Percentiles rank a stretch among this genome's conserved stretches.
These are phyloP conservation scores for Avicennia marina DNA, from an alignment of 257 asterid species.

Conservation along the genomic window DNA sequence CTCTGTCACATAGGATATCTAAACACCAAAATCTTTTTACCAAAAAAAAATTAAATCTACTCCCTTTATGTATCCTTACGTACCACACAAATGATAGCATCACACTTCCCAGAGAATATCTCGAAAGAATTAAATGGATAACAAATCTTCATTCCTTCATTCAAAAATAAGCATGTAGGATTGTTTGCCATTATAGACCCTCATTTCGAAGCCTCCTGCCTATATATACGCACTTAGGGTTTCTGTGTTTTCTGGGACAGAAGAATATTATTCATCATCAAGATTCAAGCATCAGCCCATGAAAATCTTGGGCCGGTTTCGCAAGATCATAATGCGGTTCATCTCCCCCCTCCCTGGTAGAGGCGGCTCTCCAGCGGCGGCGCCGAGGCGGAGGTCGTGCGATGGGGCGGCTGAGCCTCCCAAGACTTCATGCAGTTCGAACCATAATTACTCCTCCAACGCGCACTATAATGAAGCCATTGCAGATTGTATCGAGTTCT, in stretches of 20 bases:
- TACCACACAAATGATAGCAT: conserved; percentile 35
- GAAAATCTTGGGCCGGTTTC: conserved; percentile 43
- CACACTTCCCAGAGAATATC: conserved; percentile 32
- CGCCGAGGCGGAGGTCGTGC: conserved; percentile 35
- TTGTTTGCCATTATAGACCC: conserved; percentile 4
- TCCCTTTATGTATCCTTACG: conserved; percentile 24
- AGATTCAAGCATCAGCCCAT: conserved; percentile 12
- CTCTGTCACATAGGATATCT: conserved; percentile 2
- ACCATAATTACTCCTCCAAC: conserved; percentile 28
- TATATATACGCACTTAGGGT: not conserved
- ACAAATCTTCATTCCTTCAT: too few species aligned
- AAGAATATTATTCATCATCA: not conserved
- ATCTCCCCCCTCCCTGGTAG: conserved; percentile 19
- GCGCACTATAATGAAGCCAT: conserved; percentile 57
- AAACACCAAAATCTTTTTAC: not conserved
- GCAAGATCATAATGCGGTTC: conserved; percentile 42
- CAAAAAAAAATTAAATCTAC: conserved; percentile 4
- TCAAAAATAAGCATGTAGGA: conserved; percentile 4
- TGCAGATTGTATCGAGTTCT: conserved; percentile 59
- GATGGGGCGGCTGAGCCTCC: conserved; percentile 43
- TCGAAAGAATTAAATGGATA: not conserved
- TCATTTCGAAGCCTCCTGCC: too few species aligned
- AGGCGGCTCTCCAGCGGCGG: conserved; percentile 11
- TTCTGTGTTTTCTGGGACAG: not conserved
- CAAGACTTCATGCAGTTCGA: conserved; percentile 41